Base-by-base conservation (phyloP, 441 rosid species). In the Capsella rubella region DNA sequence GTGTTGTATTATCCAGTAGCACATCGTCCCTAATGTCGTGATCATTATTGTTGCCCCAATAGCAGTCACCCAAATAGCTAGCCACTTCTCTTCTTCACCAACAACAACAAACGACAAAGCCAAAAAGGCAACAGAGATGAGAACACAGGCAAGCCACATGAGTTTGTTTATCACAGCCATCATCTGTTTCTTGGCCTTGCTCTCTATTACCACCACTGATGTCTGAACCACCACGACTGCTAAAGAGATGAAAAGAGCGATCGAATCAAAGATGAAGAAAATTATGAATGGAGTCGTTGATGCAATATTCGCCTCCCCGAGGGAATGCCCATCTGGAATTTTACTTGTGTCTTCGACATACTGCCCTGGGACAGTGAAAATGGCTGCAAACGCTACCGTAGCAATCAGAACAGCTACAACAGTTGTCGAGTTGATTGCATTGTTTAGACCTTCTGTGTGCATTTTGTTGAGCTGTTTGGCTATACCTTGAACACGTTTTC, bases 221-320 rank as follows among this genome's bases (percentile, higher is more conserved):
- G 97, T 95, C 81, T 95, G 99, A 47, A 95, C 97, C 74, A 92
- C 96, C 63, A 92, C 98, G 16, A 88, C 96, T 1, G 97, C 97
- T 21, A 92, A 79, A 12, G 99, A 95, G 67, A 92, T 92, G 85
- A 95, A 95, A 76, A 92, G 97, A 8, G 98, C 93, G 1, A 92
- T 52, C 0, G 98, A 90, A 29, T 95, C 96, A 43, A 95, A 89
- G 61, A 95, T 56, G 83, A 92, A 88, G 85, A 95, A 92, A 3
- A 95, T 79, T 54, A 88, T 73, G 69, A 95, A 95, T 0, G 97
- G 85, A 3, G 85, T 86, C 4, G 78, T 75, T 0, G 79, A 81
- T 16, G 96, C 91, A 31, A 90, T 84, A 43, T 88, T 83, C 2
- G 96, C 97, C 69, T 89, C 93, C 34, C 99, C 99, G 0, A 90